phyloP scores from a whole-genome alignment of 176 grass and related monocot genomes.

The Melocanna baccifera region DNA sequence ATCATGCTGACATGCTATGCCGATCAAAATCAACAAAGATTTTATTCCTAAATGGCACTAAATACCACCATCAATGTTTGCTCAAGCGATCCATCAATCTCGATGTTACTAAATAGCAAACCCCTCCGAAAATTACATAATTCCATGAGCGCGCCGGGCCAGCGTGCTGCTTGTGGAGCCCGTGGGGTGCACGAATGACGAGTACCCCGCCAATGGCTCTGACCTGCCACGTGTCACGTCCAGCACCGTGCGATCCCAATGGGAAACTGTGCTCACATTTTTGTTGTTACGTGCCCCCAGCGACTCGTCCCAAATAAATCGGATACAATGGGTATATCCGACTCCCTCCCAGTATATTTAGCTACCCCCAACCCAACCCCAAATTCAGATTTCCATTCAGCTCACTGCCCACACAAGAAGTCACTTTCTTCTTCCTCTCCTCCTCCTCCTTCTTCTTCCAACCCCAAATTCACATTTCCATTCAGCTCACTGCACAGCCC shows the following conservation, averaged over 20 bases:
- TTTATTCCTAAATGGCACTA: neutral
- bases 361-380: neutral
- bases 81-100: neutral
- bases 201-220: too few species aligned
- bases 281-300: constrained; percentile 4
- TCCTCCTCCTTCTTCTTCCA: too few species aligned
- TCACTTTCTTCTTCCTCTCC: too few species aligned
- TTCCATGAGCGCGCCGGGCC: neutral
- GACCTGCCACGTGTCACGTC: neutral
- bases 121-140: neutral
- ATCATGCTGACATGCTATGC: neutral
- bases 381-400: neutral
- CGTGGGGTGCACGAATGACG: constrained; percentile 10
- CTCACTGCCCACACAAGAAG: neutral
- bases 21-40: neutral
- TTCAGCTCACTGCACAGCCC: neutral
- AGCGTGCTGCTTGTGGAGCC: neutral
- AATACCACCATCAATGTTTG: neutral
- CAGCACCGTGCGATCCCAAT: neutral
- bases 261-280: neutral
- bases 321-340: neutral
- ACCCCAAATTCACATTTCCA: neutral
- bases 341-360: neutral
- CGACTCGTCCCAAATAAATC: neutral
- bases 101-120: neutral